Percentiles rank a stretch among this genome's conserved stretches.
Conservation (phyloP, 2,329 filamentous ascomycete genomes). For the Verticillium klebahnii region DNA sequence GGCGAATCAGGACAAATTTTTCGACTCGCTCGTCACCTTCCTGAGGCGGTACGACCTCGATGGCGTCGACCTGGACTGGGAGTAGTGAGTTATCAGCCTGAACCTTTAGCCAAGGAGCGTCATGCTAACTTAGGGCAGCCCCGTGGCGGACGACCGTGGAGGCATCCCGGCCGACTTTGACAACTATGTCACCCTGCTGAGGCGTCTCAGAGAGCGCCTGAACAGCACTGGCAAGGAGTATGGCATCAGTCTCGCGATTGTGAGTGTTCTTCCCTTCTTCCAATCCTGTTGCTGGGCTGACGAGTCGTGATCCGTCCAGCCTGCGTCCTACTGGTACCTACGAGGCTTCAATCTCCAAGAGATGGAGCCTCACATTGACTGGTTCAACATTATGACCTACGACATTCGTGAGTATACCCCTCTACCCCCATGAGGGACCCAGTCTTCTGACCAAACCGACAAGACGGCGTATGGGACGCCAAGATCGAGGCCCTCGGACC, state of each 20-base stretch:
- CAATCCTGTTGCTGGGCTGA: not conserved
- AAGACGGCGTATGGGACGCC: conserved; percentile 34
- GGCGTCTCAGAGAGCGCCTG: conserved; percentile 36
- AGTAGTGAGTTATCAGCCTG: conserved; percentile 1
- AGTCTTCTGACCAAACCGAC: not conserved
- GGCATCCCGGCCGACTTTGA: conserved; percentile 10
- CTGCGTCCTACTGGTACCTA: conserved; percentile 11
- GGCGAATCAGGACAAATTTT: conserved; percentile 12
- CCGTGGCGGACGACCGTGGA: conserved; percentile 11
- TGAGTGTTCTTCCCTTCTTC: too few species aligned
- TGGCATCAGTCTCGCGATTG: not conserved
- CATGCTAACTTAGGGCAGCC: not conserved
- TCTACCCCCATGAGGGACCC: not conserved
- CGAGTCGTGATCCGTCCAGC: not conserved
- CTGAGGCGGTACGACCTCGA: conserved; percentile 18
- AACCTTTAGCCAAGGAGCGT: too few species aligned
- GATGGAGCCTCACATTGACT: conserved; percentile 15
- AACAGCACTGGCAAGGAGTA: not conserved
- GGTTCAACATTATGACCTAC: conserved; percentile 18
- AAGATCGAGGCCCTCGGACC: conserved; percentile 19
- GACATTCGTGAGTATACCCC: conserved; percentile 6
- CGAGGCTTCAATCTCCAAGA: conserved; percentile 4
- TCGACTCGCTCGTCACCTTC: conserved; percentile 12
- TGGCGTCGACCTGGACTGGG: conserved; percentile 22
- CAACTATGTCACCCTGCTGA: conserved; percentile 11